phyloP scores from a whole-genome alignment of 2,329 filamentous ascomycete species.

The Fusarium ambrosium region DNA sequence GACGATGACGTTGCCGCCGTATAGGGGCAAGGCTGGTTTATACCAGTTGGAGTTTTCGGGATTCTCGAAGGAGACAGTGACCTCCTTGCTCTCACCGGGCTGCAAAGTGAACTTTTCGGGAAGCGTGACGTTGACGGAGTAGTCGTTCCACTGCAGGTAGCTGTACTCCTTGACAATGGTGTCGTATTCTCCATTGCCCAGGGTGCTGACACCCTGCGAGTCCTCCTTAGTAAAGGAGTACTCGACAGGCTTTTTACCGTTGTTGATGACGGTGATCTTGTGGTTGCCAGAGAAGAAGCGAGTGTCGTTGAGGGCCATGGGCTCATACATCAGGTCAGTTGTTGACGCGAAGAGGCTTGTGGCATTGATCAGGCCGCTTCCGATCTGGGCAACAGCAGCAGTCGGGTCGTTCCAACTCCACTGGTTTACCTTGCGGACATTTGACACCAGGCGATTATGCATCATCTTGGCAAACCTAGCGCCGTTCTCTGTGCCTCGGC shows the following conservation, averaged over 20 bases:
- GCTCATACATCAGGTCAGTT: conserved; percentile 54
- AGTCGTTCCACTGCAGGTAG: background rate
- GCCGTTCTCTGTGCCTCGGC: background rate
- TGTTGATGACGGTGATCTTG: conserved; percentile 19
- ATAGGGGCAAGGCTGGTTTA: conserved; percentile 10
- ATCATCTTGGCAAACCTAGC: background rate
- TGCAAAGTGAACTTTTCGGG: conserved; percentile 9
- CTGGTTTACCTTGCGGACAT: background rate
- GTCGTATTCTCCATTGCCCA: background rate
- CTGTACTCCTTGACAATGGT: background rate
- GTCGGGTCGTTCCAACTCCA: background rate
- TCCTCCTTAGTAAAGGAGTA: conserved; percentile 16
- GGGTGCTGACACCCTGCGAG: background rate
- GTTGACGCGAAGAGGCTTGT: conserved; percentile 56
- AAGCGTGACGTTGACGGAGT: conserved; percentile 17
- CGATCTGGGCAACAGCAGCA: background rate
- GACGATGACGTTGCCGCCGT: conserved; percentile 21
- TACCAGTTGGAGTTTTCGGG: conserved; percentile 1
- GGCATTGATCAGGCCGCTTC: conserved; percentile 6
- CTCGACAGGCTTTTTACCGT: conserved; percentile 4
- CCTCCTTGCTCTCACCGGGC: conserved; percentile 4
- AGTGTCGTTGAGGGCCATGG: conserved; percentile 61
- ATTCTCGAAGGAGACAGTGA: conserved; percentile 11
- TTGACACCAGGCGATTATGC: background rate
- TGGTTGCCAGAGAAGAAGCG: conserved; percentile 50